Evolutionary conservation across 2,329 filamentous ascomycete species (phyloP), one percentile per base, ranked within the genome.

Genomic region (Aureobasidium vineae): DNA sequence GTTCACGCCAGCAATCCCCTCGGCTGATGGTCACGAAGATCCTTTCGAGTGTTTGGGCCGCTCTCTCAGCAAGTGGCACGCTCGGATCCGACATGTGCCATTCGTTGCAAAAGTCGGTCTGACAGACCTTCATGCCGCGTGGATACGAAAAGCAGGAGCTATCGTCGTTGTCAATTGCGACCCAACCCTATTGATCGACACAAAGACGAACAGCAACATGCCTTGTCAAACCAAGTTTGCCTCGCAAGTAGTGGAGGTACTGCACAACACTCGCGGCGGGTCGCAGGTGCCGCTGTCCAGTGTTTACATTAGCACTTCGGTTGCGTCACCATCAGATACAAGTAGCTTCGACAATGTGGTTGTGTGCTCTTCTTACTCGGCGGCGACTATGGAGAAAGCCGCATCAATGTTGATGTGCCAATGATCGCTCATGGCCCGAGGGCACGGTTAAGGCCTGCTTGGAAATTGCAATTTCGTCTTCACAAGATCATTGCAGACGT

Each of bases 11-110:
- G 72, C 74, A 23, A 70, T 76, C 10, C 68, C 69, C 7, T 70
- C 70, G 36, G 53, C 70, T 41, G 66, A 60, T 47, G 21, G 66
- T 49, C 66, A 67, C 13, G 81, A 77, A 71, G 90, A 93, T 73
- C 90, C 90, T 0, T 92, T 92, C 72, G 89, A 92, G 75, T 82
- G 84, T 16, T 79, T 93, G 21, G 90, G 90, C 23, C 82, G 83
- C 69, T 84, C 86, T 52, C 75, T 93, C 57, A 84, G 86, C 57
- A 79, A 77, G 57, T 81, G 84, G 70, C 87, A 90, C 72, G 78
- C 82, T 2, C 82, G 81, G 75, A 81, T 92, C 68, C 85, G 88
- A 23, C 90, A 92, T 73, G 85, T 91, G 50, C 89, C 90, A 6
- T 93, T 91, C 72, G 85, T 86, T 5, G 84, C 86, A 54, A 81